Evolutionary conservation across 1,284 basidiomycete species (phyloP), one percentile per base, ranked within the genome.

Genomic region (Mrakiaceae sp.): DNA sequence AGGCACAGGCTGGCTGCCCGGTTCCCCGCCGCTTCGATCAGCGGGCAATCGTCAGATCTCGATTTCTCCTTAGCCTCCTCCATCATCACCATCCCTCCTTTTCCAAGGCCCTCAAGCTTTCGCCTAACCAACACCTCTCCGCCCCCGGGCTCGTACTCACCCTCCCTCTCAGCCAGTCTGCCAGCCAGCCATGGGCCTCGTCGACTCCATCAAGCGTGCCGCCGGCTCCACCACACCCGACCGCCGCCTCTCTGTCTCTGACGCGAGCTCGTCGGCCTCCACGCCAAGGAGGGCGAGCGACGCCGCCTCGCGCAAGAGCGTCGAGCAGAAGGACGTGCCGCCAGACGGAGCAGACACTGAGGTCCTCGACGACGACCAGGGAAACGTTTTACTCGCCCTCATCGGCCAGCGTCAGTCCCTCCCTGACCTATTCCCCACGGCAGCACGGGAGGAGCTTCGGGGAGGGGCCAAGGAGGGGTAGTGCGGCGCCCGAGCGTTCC

Each of bases 401-500:
- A 76, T 78, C 62, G 70, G 71, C 4, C 77, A 78, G 66, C 67
- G 77, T 78, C 65, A 70, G 77, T 16, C 16, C 4, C 42, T n/a
- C 44, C 39, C 27, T 11, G 40, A 6, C 47, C 12, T 52, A 16
- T 63, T n/a, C 47, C 64, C 14, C 59, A 64, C 58, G 49, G 27
- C 4, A 39, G 27, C 10, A 8, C 27, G 40, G 8, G 40, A 49
- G 7, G 3, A 42, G 40, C 27, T 40, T 11, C 5, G 27, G 44
- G 14, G 12, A 9, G 48, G 51, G 51, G 47, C 52, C 14, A 16
- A 46, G 44, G 27, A 48, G 44, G 49, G 44, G 49, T 27, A 39
- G 56, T 39, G 14, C 47, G n/a, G 12, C 48, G 12, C 2, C 27
- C n/a, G 16, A 39, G 7, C 16, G 42, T 5, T n/a, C 4, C n/a